Conservation (phyloP, 1,284 basidiomycete genomes). For the Microstroma glucosiphilum region DNA sequence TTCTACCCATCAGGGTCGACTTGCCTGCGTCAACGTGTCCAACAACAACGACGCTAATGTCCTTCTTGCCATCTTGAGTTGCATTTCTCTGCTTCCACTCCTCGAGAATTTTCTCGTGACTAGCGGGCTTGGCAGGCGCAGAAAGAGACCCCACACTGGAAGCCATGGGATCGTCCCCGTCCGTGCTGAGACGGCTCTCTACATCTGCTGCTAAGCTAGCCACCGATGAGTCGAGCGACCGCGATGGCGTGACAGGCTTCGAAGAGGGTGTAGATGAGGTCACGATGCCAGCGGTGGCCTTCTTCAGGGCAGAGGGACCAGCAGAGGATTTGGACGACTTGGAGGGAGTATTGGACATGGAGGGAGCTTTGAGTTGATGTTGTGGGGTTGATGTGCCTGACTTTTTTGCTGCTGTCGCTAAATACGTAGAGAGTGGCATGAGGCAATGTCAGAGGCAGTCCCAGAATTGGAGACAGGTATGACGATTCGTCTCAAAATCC, state of each 20-base stretch:
- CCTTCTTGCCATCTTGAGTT: conserved; percentile 60
- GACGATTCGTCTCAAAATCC: too few species aligned
- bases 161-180: not conserved
- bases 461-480: too few species aligned
- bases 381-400: conserved; percentile 28
- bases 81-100: not conserved
- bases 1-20: conserved; percentile 89
- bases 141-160: not conserved
- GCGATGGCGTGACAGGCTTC: not conserved
- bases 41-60: conserved; percentile 77
- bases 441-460: too few species aligned
- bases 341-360: too few species aligned
- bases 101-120: conserved; percentile 2
- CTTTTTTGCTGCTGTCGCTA: conserved; percentile 18
- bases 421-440: too few species aligned
- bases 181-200: conserved; percentile 18
- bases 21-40: conserved; percentile 99
- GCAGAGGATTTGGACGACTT: conserved; percentile 19
- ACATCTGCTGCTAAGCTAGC: conserved; percentile 23
- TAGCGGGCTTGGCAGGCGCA: not conserved
- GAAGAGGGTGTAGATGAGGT: not conserved
- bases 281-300: not conserved
- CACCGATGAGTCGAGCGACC: not conserved
- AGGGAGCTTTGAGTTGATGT: conserved; percentile 20
- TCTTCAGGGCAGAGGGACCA: not conserved